phyloP scores from a whole-genome alignment of 352 stramenopile genomes.

The Phytophthora ramorum region DNA sequence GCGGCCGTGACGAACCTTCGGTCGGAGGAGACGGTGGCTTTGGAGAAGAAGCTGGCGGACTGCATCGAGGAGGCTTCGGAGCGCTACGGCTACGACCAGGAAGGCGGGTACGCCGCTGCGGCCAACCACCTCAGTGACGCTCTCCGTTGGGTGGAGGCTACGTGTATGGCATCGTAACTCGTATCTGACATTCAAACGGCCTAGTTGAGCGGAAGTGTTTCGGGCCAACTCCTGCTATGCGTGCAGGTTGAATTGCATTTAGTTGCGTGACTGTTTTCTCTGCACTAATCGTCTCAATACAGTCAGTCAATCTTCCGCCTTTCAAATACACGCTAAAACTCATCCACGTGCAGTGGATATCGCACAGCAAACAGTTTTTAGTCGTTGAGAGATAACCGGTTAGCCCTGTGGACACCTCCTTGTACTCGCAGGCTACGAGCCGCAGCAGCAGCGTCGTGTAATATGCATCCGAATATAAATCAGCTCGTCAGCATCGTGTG shows the following conservation, averaged over 20 bases:
- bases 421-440: no score
- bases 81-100: slow-evolving; percentile 28
- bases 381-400: no score
- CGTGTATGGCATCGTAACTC: slow-evolving; percentile 31
- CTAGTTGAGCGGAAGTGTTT: background rate
- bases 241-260: slow-evolving; percentile 1
- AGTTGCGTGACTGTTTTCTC: slow-evolving; percentile 16
- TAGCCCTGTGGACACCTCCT: no score
- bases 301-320: no score
- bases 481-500: no score
- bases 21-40: slow-evolving; percentile 11
- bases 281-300: no score
- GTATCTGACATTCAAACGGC: background rate
- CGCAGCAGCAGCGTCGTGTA: no score
- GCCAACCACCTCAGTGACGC: slow-evolving; percentile 32
- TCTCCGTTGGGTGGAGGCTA: slow-evolving; percentile 35
- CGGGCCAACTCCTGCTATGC: background rate
- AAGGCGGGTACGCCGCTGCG: slow-evolving; percentile 1
- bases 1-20: slow-evolving; percentile 30
- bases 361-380: no score
- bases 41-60: slow-evolving; percentile 36
- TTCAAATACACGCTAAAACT: no score
- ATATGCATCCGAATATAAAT: no score
- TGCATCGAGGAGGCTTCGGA: slow-evolving; percentile 41
- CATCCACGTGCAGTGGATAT: no score